A percentile compares a stretch with the other conserved stretches of the same genome.
Evolutionary conservation across 768 basidiomycete species (phyloP).

Genomic region (Russula vinacea): DNA sequence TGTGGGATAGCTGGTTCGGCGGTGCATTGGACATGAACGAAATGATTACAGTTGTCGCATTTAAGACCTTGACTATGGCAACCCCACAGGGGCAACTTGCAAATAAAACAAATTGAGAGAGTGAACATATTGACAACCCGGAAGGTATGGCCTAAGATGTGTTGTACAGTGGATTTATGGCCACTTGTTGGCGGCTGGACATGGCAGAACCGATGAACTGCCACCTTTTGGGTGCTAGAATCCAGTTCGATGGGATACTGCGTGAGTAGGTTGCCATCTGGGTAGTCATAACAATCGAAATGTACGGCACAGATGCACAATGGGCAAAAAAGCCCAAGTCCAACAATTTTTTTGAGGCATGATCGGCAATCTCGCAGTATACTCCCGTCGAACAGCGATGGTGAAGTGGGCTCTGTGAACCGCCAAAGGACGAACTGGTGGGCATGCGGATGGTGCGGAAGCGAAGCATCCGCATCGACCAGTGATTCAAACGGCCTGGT

Average conservation of each 20-base stretch:
- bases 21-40: constrained; percentile 57
- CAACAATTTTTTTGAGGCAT: constrained; percentile 53
- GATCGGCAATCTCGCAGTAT: constrained; percentile 51
- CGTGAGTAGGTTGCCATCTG: constrained; percentile 56
- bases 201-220: constrained; percentile 59
- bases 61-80: constrained; percentile 56
- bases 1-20: constrained; percentile 33
- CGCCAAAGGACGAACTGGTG: constrained; percentile 75
- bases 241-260: constrained; percentile 52
- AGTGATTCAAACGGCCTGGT: constrained; percentile 49
- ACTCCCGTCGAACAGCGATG: constrained; percentile 35
- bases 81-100: constrained; percentile 74
- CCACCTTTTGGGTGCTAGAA: constrained; percentile 50
- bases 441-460: constrained; percentile 41
- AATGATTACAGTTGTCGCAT: constrained; percentile 59
- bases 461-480: constrained; percentile 35
- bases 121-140: constrained; percentile 64
- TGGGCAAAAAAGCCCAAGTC: constrained; percentile 71
- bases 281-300: constrained; percentile 74
- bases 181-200: constrained; percentile 40
- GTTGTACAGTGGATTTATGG: constrained; percentile 28
- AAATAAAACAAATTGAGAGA: constrained; percentile 65
- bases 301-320: constrained; percentile 70
- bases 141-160: constrained; percentile 50
- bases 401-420: constrained; percentile 39